Percentiles rank a stretch among this genome's conserved stretches.
Conservation (phyloP, 2,329 filamentous ascomycete genomes). For the Rhinocladiella similis region DNA sequence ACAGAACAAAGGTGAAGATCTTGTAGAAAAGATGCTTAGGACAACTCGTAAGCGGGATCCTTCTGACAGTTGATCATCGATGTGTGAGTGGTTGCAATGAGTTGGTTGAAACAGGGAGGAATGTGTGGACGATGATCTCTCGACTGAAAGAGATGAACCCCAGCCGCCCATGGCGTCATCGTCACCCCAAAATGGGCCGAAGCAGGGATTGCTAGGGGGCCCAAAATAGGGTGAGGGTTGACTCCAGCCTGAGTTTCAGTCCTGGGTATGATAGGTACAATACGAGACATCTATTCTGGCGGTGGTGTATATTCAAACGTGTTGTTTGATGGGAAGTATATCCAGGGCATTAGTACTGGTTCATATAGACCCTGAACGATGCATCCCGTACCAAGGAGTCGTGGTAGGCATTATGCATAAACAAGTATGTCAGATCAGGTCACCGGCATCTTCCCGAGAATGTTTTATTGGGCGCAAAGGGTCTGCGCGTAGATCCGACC, state of each 20-base stretch:
- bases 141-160: conserved; percentile 12
- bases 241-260: too few relatives aligned
- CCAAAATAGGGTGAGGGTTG: not conserved
- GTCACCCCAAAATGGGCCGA: not conserved
- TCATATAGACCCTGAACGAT: too few relatives aligned
- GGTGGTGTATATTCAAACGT: too few relatives aligned
- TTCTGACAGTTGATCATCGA: conserved; percentile 2
- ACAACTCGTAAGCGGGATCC: not conserved
- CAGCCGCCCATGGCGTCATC: conserved; percentile 14
- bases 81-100: not conserved
- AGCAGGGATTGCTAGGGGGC: not conserved
- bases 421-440: not conserved
- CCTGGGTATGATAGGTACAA: too few relatives aligned
- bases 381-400: too few relatives aligned
- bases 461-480: not conserved
- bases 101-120: conserved; percentile 16
- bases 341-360: too few relatives aligned
- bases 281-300: too few relatives aligned
- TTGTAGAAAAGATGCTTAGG: too few relatives aligned
- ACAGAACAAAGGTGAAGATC: conserved; percentile 5
- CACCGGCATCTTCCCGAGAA: not conserved
- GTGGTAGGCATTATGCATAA: too few relatives aligned
- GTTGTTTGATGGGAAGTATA: too few relatives aligned
- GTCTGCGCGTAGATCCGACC: not conserved
- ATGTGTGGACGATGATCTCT: conserved; percentile 9